Conservation (phyloP, 2,329 filamentous ascomycete species). For the Exophiala viscosa region DNA sequence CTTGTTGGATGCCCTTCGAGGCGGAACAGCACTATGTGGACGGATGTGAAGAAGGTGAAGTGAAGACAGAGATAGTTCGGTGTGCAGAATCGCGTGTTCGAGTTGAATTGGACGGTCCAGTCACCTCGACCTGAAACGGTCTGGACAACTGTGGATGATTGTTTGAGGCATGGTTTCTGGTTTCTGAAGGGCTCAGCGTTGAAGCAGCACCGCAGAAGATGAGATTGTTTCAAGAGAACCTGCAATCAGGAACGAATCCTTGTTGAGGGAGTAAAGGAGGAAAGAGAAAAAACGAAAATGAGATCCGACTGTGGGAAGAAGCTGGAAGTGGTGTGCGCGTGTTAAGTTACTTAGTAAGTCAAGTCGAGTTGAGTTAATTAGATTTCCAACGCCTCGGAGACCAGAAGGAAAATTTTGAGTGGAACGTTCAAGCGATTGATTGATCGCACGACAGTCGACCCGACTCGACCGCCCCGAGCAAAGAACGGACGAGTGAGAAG, state of each 20-base stretch:
- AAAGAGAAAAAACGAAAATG: constrained; percentile 3
- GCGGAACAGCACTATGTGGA: neutral
- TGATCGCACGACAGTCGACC: too few species aligned
- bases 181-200: constrained; percentile 14
- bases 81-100: neutral
- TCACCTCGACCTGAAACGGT: constrained; percentile 23
- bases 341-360: too few species aligned
- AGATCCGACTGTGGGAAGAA: neutral
- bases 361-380: too few species aligned
- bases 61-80: neutral
- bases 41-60: neutral
- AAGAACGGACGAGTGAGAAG: neutral
- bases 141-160: constrained; percentile 10
- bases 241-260: neutral
- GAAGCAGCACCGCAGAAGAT: constrained; percentile 6
- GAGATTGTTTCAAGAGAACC: neutral
- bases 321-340: neutral
- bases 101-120: constrained; percentile 6
- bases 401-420: neutral
- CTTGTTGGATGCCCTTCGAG: neutral
- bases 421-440: neutral
- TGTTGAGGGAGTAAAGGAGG: neutral
- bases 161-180: constrained; percentile 19
- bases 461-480: too few species aligned
- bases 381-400: neutral